These are phyloP conservation scores for Hanseniaspora gamundiae DNA, from an alignment of 1,139 yeast species.

Conservation along the genomic window DNA sequence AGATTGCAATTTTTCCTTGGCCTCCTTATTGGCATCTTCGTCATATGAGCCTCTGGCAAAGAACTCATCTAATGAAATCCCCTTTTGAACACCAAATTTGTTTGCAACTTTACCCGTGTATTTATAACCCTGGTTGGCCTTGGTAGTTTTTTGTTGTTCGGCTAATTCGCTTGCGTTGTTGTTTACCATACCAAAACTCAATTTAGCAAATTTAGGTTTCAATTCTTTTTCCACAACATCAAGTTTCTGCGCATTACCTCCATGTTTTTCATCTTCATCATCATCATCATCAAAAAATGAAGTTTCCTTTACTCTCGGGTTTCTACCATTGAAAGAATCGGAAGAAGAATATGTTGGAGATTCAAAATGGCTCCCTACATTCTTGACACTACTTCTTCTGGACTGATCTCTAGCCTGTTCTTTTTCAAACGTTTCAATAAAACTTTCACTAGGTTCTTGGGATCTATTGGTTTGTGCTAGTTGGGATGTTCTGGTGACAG, in stretches of 20 bases:
- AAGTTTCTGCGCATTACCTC: slow-evolving; percentile 4
- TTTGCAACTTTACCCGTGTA: slow-evolving; percentile 61
- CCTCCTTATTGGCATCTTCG: slow-evolving; percentile 67
- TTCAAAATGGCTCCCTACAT: slow-evolving; percentile 5
- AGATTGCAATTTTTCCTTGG: slow-evolving; percentile 60
- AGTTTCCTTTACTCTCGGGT: slow-evolving; percentile 10
- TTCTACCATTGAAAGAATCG: slow-evolving; percentile 5
- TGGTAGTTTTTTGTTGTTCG: slow-evolving; percentile 29
- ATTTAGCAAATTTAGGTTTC: slow-evolving; percentile 60
- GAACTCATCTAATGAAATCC: slow-evolving; percentile 87
- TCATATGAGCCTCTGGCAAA: slow-evolving; percentile 86
- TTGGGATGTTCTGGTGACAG: slow-evolving; percentile 36
- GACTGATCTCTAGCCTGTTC: slow-evolving; percentile 71
- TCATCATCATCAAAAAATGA: slow-evolving; percentile 9
- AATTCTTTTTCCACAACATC: slow-evolving; percentile 27
- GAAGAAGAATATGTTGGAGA: neutral
- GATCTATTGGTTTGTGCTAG: slow-evolving; percentile 37
- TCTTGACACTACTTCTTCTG: slow-evolving; percentile 24
- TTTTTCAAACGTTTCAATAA: slow-evolving; percentile 79
- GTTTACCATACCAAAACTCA: slow-evolving; percentile 76
- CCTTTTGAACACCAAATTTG: slow-evolving; percentile 83
- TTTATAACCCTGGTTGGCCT: slow-evolving; percentile 31
- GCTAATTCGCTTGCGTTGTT: slow-evolving; percentile 35
- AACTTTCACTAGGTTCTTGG: slow-evolving; percentile 51
- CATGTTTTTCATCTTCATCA: slow-evolving; percentile 6